A percentile compares a stretch with the other conserved stretches of the same genome.
phyloP scores from a whole-genome alignment of 1,139 yeast genomes.

The Tardiomyces blankii region DNA sequence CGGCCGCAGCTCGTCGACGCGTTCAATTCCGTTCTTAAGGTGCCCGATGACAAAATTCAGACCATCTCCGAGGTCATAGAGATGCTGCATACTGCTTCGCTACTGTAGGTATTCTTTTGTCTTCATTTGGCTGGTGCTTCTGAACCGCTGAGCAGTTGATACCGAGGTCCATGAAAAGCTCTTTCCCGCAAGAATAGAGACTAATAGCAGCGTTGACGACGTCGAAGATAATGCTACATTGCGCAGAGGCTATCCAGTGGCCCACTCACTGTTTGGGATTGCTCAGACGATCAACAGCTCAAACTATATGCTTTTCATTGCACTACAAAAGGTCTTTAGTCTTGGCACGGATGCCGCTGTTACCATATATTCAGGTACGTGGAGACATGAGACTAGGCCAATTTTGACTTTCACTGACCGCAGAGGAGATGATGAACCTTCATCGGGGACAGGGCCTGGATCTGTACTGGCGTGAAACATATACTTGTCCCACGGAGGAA shows the following conservation, averaged over 20 bases:
- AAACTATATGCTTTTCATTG: slow-evolving; percentile 69
- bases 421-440: slow-evolving; percentile 61
- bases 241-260: slow-evolving; percentile 68
- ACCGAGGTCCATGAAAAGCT: too few species aligned
- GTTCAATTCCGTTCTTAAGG: slow-evolving; percentile 37
- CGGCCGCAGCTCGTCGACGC: slow-evolving; percentile 38
- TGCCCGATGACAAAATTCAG: slow-evolving; percentile 27
- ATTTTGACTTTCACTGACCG: neutral
- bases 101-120: slow-evolving; percentile 24
- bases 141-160: neutral
- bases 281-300: slow-evolving; percentile 79
- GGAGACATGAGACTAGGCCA: neutral
- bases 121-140: slow-evolving; percentile 7
- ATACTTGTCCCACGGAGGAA: slow-evolving; percentile 50
- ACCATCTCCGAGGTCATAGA: slow-evolving; percentile 38
- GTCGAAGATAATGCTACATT: slow-evolving; percentile 67
- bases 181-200: too few species aligned
- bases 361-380: slow-evolving; percentile 29
- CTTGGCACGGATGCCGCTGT: slow-evolving; percentile 22
- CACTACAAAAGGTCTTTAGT: slow-evolving; percentile 40
- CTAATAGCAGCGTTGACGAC: slow-evolving; percentile 47
- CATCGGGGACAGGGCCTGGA: slow-evolving; percentile 89
- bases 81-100: slow-evolving; percentile 53
- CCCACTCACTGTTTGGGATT: slow-evolving; percentile 64
- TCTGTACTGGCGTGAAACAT: slow-evolving; percentile 71